Percentiles rank a stretch among this genome's conserved stretches.
phyloP scores from a whole-genome alignment of 208 protist genomes.

The Crithidia mellificae region DNA sequence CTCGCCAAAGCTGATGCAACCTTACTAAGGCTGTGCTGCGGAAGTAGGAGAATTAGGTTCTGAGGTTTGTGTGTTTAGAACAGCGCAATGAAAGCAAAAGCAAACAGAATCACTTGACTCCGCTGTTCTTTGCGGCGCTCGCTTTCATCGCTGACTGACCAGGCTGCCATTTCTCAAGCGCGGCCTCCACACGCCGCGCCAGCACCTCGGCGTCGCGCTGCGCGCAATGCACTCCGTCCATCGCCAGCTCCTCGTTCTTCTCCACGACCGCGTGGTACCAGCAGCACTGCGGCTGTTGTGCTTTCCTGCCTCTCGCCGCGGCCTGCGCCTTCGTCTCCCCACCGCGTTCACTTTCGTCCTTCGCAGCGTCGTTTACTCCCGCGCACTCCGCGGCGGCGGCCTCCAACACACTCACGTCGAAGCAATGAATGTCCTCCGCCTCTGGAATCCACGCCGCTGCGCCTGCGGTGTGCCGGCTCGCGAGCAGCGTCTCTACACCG shows the following conservation, averaged over 20 bases:
- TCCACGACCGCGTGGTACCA: constrained; percentile 15
- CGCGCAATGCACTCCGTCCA: constrained; percentile 22
- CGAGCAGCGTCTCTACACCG: constrained; percentile 1
- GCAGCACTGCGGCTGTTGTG: constrained; percentile 9
- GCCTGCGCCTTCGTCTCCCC: background rate
- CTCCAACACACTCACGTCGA: constrained; percentile 41
- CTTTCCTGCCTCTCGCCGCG: background rate
- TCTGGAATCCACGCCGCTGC: constrained; percentile 35
- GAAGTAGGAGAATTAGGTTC: too few species aligned
- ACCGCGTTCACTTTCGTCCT: background rate
- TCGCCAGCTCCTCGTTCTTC: background rate
- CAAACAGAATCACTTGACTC: too few species aligned
- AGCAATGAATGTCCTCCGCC: constrained; percentile 42
- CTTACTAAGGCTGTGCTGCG: too few species aligned
- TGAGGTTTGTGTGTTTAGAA: too few species aligned
- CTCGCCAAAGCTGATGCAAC: too few species aligned
- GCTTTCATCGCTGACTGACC: too few species aligned
- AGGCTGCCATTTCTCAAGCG: background rate
- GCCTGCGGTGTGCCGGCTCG: background rate
- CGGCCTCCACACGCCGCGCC: constrained; percentile 5
- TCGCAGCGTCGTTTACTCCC: background rate
- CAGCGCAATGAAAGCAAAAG: too few species aligned
- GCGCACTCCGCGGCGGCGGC: constrained; percentile 9
- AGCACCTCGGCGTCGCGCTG: constrained; percentile 25
- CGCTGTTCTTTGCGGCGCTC: too few species aligned